A percentile compares a stretch with the other conserved stretches of the same genome.
These are phyloP conservation scores for Fusarium sp. DNA, from an alignment of 2,329 filamentous ascomycete genomes.

Conservation along the genomic window DNA sequence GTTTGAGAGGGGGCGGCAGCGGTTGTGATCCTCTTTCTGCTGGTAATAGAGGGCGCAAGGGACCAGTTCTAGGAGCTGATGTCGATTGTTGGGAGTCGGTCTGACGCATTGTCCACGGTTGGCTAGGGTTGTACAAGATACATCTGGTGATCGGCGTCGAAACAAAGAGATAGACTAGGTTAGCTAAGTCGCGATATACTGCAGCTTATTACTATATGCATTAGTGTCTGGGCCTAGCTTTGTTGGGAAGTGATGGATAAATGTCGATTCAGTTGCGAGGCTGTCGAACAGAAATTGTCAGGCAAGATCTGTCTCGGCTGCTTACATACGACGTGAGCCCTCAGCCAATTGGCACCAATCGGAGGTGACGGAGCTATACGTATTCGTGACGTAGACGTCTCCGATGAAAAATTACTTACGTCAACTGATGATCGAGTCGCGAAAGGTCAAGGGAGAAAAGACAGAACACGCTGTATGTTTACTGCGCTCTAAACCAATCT, in stretches of 20 bases:
- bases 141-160: no score
- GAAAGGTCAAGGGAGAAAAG: background rate
- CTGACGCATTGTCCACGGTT: background rate
- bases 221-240: no score
- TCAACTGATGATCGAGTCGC: background rate
- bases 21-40: background rate
- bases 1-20: background rate
- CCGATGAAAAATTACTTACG: background rate
- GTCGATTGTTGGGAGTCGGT: background rate
- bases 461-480: background rate
- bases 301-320: background rate
- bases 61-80: background rate
- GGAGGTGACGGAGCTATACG: background rate
- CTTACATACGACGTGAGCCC: background rate
- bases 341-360: background rate
- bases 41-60: conserved; percentile 1
- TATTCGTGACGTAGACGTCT: background rate
- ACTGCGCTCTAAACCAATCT: rapidly evolving
- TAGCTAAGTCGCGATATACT: no score
- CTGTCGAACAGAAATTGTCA: background rate
- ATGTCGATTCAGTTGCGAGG: no score
- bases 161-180: background rate
- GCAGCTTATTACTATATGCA: no score
- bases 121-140: no score
- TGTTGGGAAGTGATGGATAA: background rate